Evolutionary conservation across 169 alveolate species (phyloP).

Genomic region (Eimeria brunetti): DNA sequence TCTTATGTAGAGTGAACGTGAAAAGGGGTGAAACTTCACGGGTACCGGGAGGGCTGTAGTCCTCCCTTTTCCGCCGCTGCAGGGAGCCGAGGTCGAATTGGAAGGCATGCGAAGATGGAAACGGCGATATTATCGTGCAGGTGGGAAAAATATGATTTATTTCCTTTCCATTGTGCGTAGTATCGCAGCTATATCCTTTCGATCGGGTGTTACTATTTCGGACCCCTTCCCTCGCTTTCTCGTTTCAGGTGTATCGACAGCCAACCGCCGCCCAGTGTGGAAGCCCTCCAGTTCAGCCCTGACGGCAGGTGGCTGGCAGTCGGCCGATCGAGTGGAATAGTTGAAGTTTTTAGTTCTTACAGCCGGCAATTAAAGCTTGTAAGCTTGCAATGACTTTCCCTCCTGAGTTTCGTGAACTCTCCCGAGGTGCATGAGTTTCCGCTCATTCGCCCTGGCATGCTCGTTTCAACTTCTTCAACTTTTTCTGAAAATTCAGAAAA

Average conservation of each 20-base stretch:
- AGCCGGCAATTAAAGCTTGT: slow-evolving; percentile 42
- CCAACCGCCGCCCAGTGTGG: slow-evolving; percentile 76
- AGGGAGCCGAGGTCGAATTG: background rate
- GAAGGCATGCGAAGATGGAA: slow-evolving; percentile 51
- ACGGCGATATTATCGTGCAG: slow-evolving; percentile 68
- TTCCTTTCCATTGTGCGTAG: too few relatives aligned
- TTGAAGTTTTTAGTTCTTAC: slow-evolving; percentile 54
- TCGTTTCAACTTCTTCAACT: too few relatives aligned
- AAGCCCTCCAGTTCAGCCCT: slow-evolving; percentile 67
- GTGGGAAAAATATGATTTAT: background rate
- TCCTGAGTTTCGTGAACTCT: background rate
- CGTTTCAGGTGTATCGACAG: slow-evolving; percentile 65
- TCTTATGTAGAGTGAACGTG: background rate
- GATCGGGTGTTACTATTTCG: background rate
- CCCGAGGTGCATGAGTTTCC: too few relatives aligned
- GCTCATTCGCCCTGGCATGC: too few relatives aligned
- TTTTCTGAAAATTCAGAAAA: too few relatives aligned
- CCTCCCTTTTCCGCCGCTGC: slow-evolving; percentile 5
- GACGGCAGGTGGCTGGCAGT: slow-evolving; percentile 80
- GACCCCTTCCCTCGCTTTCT: background rate
- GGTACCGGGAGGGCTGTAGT: background rate
- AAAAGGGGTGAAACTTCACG: slow-evolving; percentile 15
- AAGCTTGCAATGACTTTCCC: background rate
- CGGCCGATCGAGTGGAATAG: slow-evolving; percentile 67
- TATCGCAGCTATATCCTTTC: background rate